A percentile compares a stretch with the other conserved stretches of the same genome.
These are phyloP conservation scores for Leucogyrophana mollusca DNA, from an alignment of 768 basidiomycete species.

Conservation along the genomic window DNA sequence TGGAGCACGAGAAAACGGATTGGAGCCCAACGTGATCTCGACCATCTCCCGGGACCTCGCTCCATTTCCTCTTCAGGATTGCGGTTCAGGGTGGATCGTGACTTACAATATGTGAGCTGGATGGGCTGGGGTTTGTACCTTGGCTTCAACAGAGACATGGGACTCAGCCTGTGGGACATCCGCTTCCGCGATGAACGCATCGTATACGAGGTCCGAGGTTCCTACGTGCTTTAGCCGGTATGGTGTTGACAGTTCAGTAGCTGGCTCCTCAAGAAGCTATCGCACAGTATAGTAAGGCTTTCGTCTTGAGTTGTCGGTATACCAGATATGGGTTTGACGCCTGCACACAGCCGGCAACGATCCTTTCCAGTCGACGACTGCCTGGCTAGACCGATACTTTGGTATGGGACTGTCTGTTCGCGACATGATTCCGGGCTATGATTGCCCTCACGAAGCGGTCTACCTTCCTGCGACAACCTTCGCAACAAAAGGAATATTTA, in stretches of 20 bases:
- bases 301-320: background rate
- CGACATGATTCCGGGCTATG: slow-evolving; percentile 65
- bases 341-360: slow-evolving; percentile 63
- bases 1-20: slow-evolving; percentile 49
- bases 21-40: slow-evolving; percentile 48
- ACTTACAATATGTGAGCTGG: slow-evolving; percentile 59
- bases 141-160: slow-evolving; percentile 68
- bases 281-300: slow-evolving; percentile 49
- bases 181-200: slow-evolving; percentile 57
- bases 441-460: slow-evolving; percentile 62
- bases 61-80: slow-evolving; percentile 59
- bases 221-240: background rate
- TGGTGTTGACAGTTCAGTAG: slow-evolving; percentile 21
- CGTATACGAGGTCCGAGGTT: slow-evolving; percentile 50
- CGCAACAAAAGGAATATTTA: slow-evolving; percentile 40
- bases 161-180: slow-evolving; percentile 58
- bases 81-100: slow-evolving; percentile 54
- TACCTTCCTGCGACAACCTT: slow-evolving; percentile 60
- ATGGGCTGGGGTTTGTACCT: slow-evolving; percentile 65
- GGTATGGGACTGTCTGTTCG: slow-evolving; percentile 60
- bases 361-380: slow-evolving; percentile 58
- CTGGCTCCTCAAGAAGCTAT: slow-evolving; percentile 62
- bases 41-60: slow-evolving; percentile 63
- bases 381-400: slow-evolving; percentile 63
- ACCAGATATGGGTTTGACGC: background rate